A percentile compares a stretch with the other conserved stretches of the same genome.
Conservation (phyloP, 2,329 filamentous ascomycete genomes). For the Pseudohalonectria lignicola region DNA sequence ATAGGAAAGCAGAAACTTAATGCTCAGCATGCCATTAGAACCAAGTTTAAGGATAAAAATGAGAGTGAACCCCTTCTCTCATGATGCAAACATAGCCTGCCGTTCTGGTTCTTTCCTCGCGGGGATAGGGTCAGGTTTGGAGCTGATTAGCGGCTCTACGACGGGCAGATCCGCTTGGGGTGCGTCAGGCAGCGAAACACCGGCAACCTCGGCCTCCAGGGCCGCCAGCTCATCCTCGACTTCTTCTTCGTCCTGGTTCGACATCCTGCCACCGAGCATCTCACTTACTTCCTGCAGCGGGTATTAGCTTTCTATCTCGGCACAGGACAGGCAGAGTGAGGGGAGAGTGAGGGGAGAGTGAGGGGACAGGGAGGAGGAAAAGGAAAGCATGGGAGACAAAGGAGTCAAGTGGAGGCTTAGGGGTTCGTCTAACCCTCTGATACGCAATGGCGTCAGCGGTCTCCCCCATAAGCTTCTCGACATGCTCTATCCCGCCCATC, state of each 20-base stretch:
- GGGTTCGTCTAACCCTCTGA: too few relatives aligned
- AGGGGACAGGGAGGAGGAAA: too few relatives aligned
- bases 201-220: constrained; percentile 52
- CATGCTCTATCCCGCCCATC: constrained; percentile 89
- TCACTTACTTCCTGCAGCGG: constrained; percentile 71
- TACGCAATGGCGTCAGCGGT: constrained; percentile 84
- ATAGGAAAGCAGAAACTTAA: too few relatives aligned
- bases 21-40: too few relatives aligned
- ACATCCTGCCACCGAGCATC: constrained; percentile 78
- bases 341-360: too few relatives aligned
- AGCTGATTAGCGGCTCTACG: background rate
- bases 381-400: too few relatives aligned
- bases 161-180: constrained; percentile 21
- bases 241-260: constrained; percentile 92
- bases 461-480: constrained; percentile 93
- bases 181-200: constrained; percentile 43
- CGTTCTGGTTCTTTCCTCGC: background rate
- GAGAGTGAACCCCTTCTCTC: background rate
- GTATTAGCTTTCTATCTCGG: constrained; percentile 2
- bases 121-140: constrained; percentile 1
- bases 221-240: constrained; percentile 90
- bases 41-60: too few relatives aligned
- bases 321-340: too few relatives aligned
- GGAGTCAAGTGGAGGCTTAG: background rate
- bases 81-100: constrained; percentile 1